These are phyloP conservation scores for Lasiodiplodia sp. DNA, from an alignment of 2,329 filamentous ascomycete species.

Conservation along the genomic window DNA sequence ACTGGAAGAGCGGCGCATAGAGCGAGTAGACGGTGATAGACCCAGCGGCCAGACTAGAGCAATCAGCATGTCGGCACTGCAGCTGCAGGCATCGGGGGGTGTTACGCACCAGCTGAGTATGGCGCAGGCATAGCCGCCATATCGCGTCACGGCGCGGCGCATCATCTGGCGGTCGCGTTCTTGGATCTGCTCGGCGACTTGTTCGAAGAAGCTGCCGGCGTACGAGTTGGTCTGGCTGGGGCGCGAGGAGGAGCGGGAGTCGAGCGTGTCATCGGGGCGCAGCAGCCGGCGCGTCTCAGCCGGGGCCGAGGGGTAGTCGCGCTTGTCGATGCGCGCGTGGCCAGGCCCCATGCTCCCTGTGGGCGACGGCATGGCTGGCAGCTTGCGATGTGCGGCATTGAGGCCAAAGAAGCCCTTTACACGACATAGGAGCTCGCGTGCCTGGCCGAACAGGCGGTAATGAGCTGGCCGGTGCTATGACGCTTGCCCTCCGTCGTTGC, in stretches of 20 bases:
- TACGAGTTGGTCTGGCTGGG: conserved; percentile 54
- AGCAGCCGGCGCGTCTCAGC: conserved; percentile 42
- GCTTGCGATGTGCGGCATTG: conserved; percentile 5
- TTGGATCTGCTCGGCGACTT: conserved; percentile 67
- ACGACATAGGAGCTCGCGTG: not conserved
- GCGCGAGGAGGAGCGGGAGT: conserved; percentile 40
- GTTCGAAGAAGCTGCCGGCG: conserved; percentile 63
- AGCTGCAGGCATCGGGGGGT: not conserved
- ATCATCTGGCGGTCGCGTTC: conserved; percentile 63
- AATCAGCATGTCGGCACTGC: not conserved
- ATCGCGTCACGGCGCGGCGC: conserved; percentile 60
- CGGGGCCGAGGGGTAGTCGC: conserved; percentile 52
- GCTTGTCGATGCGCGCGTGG: conserved; percentile 55
- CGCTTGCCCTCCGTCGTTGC: conserved; percentile 12
- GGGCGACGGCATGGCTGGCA: conserved; percentile 19
- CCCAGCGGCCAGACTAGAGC: conserved; percentile 73
- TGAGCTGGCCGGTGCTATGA: conserved; percentile 25
- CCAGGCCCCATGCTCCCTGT: conserved; percentile 29
- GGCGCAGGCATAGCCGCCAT: conserved; percentile 66
- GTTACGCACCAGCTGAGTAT: conserved; percentile 60
- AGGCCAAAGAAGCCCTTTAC: not conserved
- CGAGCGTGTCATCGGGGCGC: conserved; percentile 42
- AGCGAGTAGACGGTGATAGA: conserved; percentile 94
- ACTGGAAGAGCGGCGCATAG: conserved; percentile 90
- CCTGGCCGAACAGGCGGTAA: conserved; percentile 15